phyloP scores from a whole-genome alignment of 1,139 yeast genomes.

The Kluyveromyces sp. region DNA sequence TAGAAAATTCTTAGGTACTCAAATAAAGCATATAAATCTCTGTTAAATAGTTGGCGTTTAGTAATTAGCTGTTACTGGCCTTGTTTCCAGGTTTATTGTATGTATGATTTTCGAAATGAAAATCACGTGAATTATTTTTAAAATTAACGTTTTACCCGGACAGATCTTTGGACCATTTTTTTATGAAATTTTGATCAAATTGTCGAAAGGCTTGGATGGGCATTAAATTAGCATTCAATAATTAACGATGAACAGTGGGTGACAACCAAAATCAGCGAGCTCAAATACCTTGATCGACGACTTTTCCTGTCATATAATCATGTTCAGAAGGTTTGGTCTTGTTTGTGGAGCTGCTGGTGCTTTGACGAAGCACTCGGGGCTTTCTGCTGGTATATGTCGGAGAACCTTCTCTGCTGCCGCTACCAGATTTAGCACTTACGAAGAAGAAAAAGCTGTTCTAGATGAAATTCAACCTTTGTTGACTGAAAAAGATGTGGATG shows the following conservation, averaged over 20 bases:
- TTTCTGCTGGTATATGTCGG: background rate
- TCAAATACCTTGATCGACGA: too few species aligned
- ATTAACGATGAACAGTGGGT: background rate
- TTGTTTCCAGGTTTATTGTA: too few species aligned
- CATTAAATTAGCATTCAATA: background rate
- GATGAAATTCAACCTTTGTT: constrained; percentile 51
- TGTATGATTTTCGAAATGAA: too few species aligned
- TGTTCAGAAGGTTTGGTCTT: background rate
- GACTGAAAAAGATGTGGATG: constrained; percentile 48
- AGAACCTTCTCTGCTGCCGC: constrained; percentile 8
- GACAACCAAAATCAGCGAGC: too few species aligned
- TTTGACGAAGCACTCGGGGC: background rate
- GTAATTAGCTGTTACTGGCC: too few species aligned
- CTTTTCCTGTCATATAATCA: background rate
- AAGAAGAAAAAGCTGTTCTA: constrained; percentile 61
- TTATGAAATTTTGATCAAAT: background rate
- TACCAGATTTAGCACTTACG: constrained; percentile 37
- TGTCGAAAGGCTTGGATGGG: background rate
- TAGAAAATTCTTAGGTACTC: constrained; percentile 7
- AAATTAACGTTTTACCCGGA: background rate
- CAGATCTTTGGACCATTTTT: background rate
- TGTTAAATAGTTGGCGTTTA: too few species aligned
- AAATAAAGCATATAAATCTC: too few species aligned
- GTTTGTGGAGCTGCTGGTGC: background rate
- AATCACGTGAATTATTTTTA: too few species aligned